Evolutionary conservation across 2,329 filamentous ascomycete species (phyloP).

Genomic region (Beauveria asiatica): DNA sequence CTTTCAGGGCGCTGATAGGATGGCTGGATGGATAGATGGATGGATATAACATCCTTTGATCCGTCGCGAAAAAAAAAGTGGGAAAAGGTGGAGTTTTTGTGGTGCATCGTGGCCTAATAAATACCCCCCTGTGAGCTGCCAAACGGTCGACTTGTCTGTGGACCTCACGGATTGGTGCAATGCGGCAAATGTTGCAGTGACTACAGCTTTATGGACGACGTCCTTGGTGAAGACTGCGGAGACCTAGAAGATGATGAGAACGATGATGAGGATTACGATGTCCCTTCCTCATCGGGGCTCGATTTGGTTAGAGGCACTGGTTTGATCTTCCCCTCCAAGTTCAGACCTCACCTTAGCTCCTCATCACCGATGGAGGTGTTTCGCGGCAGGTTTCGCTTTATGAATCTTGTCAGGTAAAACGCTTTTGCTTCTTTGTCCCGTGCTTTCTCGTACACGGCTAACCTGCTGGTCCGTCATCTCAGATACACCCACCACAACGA

Average conservation of each 20-base stretch:
- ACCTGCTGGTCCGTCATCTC: neutral
- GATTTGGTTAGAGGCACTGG: neutral
- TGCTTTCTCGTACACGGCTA: neutral
- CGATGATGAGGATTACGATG: neutral
- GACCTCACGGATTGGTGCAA: slow-evolving; percentile 22
- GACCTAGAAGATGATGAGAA: slow-evolving; percentile 6
- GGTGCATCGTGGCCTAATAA: no score
- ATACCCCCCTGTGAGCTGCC: slow-evolving; percentile 22
- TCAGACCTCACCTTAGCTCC: no score
- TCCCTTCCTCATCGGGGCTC: neutral
- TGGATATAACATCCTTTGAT: no score
- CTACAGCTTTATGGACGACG: slow-evolving; percentile 27
- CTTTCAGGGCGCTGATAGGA: no score
- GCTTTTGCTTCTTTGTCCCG: neutral
- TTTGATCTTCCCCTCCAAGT: slow-evolving; percentile 22
- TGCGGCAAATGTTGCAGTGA: slow-evolving; percentile 27
- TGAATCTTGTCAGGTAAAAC: slow-evolving; percentile 15
- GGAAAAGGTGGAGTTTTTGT: no score
- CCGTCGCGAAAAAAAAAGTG: no score
- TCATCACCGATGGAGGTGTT: slow-evolving; percentile 21
- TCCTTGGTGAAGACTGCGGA: slow-evolving; percentile 15
- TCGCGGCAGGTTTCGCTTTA: slow-evolving; percentile 8
- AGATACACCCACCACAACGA: slow-evolving; percentile 27
- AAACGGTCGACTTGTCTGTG: slow-evolving; percentile 28
- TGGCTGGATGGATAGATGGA: no score